phyloP scores from a whole-genome alignment of 2,329 filamentous ascomycete species.

The Alternaria consortialis region DNA sequence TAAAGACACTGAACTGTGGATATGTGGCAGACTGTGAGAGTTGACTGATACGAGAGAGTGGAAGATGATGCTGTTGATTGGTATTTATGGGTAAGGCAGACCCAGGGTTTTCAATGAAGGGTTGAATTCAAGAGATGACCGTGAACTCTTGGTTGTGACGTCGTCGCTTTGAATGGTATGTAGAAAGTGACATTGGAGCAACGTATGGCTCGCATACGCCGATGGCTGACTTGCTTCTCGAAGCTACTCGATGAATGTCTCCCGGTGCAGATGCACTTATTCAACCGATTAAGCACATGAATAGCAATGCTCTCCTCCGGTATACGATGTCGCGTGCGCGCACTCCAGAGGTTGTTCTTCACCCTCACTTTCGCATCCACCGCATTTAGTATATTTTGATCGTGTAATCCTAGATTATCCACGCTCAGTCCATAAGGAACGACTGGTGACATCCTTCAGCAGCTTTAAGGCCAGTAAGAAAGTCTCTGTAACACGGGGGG shows the following conservation, averaged over 20 bases:
- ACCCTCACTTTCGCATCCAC: background rate
- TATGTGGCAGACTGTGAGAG: background rate
- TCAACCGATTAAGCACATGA: background rate
- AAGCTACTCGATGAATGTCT: background rate
- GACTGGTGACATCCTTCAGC: too few species aligned
- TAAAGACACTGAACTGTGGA: background rate
- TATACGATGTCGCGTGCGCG: background rate
- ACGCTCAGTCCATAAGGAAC: too few species aligned
- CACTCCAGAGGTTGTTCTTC: too few species aligned
- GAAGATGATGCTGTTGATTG: background rate
- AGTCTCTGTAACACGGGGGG: too few species aligned
- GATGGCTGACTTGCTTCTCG: background rate
- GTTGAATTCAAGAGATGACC: background rate
- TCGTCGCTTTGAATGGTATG: background rate
- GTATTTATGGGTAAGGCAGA: background rate
- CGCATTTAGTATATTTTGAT: background rate
- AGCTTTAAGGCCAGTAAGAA: too few species aligned
- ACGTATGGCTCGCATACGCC: too few species aligned
- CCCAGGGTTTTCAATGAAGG: background rate
- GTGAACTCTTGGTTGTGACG: background rate
- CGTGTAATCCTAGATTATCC: too few species aligned
- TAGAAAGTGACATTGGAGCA: background rate
- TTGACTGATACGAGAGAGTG: background rate
- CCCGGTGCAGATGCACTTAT: rapidly evolving
- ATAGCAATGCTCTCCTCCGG: background rate